Percentiles rank a stretch among this genome's conserved stretches.
These are phyloP conservation scores for Linnemannia schmuckeri DNA, from an alignment of 192 early-diverging fungal species.

Conservation along the genomic window DNA sequence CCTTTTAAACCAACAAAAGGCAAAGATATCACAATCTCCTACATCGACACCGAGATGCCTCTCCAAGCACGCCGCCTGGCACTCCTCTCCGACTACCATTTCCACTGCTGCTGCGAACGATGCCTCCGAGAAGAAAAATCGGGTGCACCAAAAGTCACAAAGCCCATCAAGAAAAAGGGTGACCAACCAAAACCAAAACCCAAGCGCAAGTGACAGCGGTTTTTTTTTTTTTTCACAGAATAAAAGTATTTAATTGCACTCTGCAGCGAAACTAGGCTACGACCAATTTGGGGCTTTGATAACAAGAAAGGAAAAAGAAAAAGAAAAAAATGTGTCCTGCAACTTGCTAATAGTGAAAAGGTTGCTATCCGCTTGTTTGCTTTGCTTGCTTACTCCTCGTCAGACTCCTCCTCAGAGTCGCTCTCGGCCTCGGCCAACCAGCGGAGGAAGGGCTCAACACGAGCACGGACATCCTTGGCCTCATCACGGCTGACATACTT, in stretches of 20 bases:
- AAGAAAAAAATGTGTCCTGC: background rate
- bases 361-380: background rate
- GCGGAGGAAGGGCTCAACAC: slow-evolving; percentile 89
- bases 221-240: background rate
- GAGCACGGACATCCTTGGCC: slow-evolving; percentile 85
- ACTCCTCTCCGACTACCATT: slow-evolving; percentile 73
- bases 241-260: slow-evolving; percentile 5
- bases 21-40: slow-evolving; percentile 74
- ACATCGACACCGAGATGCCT: slow-evolving; percentile 74
- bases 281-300: background rate
- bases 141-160: slow-evolving; percentile 1
- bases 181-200: background rate
- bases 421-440: slow-evolving; percentile 94
- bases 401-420: slow-evolving; percentile 71
- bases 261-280: background rate
- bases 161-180: background rate
- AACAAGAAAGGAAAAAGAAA: slow-evolving; percentile 10
- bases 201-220: background rate
- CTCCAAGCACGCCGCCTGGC: slow-evolving; percentile 65
- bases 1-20: slow-evolving; percentile 20
- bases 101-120: slow-evolving; percentile 70
- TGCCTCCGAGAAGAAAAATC: slow-evolving; percentile 61
- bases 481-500: slow-evolving; percentile 86
- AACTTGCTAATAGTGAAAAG: background rate
- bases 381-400: slow-evolving; percentile 39